Evolutionary conservation across 2,329 filamentous ascomycete species (phyloP).

Genomic region (Fusarium goolgardi): DNA sequence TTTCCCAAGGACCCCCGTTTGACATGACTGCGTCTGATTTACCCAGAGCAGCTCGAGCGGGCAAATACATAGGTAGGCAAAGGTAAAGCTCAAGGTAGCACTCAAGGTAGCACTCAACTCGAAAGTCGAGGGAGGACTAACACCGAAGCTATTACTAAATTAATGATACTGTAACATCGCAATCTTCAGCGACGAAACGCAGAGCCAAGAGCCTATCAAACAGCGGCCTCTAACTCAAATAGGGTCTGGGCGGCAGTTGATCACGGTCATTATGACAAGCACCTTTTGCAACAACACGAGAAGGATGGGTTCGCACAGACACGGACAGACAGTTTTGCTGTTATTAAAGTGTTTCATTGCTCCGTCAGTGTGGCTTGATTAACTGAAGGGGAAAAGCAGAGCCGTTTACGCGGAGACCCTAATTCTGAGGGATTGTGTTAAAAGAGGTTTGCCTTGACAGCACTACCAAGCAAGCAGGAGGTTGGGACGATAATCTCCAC

Average conservation of each 20-base stretch:
- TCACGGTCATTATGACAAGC: constrained; percentile 35
- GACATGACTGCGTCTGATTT: constrained; percentile 10
- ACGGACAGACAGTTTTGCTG: constrained; percentile 14
- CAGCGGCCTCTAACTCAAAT: constrained; percentile 37
- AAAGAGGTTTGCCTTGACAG: constrained; percentile 1
- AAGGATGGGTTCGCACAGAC: constrained; percentile 26
- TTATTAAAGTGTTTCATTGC: constrained; percentile 14
- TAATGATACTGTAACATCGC: constrained; percentile 25
- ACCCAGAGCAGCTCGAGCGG: constrained; percentile 6
- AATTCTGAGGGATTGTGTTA: background rate
- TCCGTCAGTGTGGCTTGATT: constrained; percentile 3
- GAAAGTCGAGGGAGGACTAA: constrained; percentile 1
- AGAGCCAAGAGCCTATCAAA: constrained; percentile 29
- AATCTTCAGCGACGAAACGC: constrained; percentile 29
- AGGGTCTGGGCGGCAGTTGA: constrained; percentile 26
- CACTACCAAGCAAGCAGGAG: background rate
- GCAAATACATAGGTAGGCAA: background rate
- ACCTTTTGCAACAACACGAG: constrained; percentile 11
- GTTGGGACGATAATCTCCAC: constrained; percentile 20
- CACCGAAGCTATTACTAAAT: background rate
- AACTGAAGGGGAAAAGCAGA: background rate
- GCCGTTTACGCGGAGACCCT: constrained; percentile 24
- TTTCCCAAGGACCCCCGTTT: background rate
- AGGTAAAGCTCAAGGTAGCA: background rate
- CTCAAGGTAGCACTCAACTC: constrained; percentile 2